Evolutionary conservation across 768 basidiomycete genomes (phyloP), one percentile per base, ranked within the genome.

Genomic region (Tulasnella sp.): DNA sequence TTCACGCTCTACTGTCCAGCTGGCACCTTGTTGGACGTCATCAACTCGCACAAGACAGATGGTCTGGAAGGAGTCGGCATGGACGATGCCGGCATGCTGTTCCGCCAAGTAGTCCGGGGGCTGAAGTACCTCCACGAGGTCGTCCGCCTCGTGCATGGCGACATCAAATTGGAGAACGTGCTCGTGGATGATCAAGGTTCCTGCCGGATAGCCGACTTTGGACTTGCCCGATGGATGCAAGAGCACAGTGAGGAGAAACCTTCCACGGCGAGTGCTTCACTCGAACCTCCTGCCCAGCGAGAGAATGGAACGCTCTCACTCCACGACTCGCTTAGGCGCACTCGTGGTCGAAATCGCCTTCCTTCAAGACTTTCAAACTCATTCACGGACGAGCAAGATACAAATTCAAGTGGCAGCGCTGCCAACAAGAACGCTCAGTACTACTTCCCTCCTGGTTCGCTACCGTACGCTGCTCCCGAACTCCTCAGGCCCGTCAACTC

Each of bases 111-210:
- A 82, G 93, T 94, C 75, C 87, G 92, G 77, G 95, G 94, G 27
- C 85, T 96, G 83, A 89, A 91, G 76, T 96, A 96, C 86, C 85
- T 97, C 83, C 95, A 97, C 84, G 90, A 92, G 80, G 89, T 90
- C 58, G 92, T 91, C 38, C 86, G 88, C 10, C 90, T 93, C 82
- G 93, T 97, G 77, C 97, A 99, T 86, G 90, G 96, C 82, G 98
- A 99, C 86, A 87, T 99, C 85, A 99, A 99, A 87, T 90, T 98
- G 80, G 98, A 99, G 86, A 99, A 99, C 86, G 91, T 99, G 74
- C 90, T 99, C 62, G 92, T 97, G 76, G 95, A 97, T 84, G 93
- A 94, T 84, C 91, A 90, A 87, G 93, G 94, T 78, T 89, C 92
- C n/a, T 96, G 95, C 87, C 91, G 91, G 83, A 92, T 97, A 42